Base-by-base conservation (phyloP, 2,329 filamentous ascomycete species). In the Fusarium mundagurra region DNA sequence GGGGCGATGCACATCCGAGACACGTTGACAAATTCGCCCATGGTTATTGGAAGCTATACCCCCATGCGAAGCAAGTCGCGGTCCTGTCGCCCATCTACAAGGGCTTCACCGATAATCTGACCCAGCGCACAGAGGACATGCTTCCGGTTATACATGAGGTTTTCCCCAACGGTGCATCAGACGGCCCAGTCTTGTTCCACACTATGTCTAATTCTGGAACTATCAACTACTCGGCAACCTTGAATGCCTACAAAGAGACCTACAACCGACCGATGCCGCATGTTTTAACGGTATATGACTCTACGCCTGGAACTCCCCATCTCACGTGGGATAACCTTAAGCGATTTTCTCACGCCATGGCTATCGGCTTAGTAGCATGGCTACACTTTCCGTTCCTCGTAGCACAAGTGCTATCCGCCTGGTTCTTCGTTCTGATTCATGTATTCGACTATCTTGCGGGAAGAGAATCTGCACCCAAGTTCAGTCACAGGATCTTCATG, bases 291-390 rank as follows among this genome's bases (percentile, higher is more conserved):
- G 64, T 69, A 0, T 69, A 63, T 17, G 66, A 69, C 43, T 69
- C 66, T 0, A 38, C 55, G 1, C 66, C 66, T 1, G 47, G 66
- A 1, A 51, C 50, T 4, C 29, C 64, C 1, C 11, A 53, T 14
- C 41, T 61, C 0, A 63, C 36, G 0, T 69, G 66, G 66, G 43
- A 24, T 1, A 69, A 69, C 5, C 47, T 69, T 5, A 69, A 50
- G 4, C 31, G 66, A 24, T 69, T 65, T 33, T 69, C 66, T 13
- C 24, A 34, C 4, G 66, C 66, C 3, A 69, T 69, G 66, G 66
- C 66, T 0, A 31, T 69, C 8, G 48, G 64, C 0, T 1, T 43
- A 14, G 55, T 55, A 8, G 16, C 55, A 3, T 54, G 34, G 6
- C 41, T 69, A 1, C 66, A 48, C 8, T 24, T 38, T 17, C 64